Conservation (phyloP, 208 protist species). For the Acanthamoeba healyi region DNA sequence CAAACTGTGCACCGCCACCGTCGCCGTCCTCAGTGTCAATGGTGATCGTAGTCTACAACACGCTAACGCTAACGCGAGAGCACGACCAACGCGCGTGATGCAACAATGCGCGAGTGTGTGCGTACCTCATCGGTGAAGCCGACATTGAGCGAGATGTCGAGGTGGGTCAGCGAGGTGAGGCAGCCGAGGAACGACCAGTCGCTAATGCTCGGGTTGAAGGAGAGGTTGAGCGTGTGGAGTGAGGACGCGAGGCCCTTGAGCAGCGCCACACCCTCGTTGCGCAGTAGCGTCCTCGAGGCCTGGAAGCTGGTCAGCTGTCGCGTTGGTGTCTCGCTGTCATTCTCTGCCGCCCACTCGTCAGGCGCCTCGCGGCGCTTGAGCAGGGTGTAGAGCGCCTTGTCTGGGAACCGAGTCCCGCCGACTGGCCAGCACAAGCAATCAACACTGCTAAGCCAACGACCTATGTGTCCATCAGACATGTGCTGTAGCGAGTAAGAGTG, state of each 20-base stretch:
- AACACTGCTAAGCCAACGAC: too few relatives aligned
- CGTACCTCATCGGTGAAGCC: conserved; percentile 66
- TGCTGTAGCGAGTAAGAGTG: too few relatives aligned
- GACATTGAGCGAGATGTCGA: conserved; percentile 62
- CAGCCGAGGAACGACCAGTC: conserved; percentile 54
- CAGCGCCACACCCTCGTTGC: neutral
- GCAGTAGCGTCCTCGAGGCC: neutral
- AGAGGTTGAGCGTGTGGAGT: conserved; percentile 51
- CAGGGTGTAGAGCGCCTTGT: conserved; percentile 36
- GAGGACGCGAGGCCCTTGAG: neutral
- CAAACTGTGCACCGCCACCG: too few relatives aligned
- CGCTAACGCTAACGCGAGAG: too few relatives aligned
- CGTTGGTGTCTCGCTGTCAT: neutral
- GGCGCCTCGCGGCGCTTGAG: neutral
- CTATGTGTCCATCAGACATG: neutral
- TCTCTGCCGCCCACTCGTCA: neutral
- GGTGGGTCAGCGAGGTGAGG: conserved; percentile 25
- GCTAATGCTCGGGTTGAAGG: conserved; percentile 26
- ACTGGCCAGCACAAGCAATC: neutral
- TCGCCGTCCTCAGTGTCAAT: too few relatives aligned
- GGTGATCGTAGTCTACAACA: too few relatives aligned
- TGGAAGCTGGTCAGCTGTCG: conserved; percentile 2
- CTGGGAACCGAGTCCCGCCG: conserved; percentile 16
- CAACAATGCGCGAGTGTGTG: neutral
- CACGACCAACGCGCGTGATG: too few relatives aligned